Base-by-base conservation (phyloP, 1,139 yeast genomes). In the Lodderomyces beijingensis region DNA sequence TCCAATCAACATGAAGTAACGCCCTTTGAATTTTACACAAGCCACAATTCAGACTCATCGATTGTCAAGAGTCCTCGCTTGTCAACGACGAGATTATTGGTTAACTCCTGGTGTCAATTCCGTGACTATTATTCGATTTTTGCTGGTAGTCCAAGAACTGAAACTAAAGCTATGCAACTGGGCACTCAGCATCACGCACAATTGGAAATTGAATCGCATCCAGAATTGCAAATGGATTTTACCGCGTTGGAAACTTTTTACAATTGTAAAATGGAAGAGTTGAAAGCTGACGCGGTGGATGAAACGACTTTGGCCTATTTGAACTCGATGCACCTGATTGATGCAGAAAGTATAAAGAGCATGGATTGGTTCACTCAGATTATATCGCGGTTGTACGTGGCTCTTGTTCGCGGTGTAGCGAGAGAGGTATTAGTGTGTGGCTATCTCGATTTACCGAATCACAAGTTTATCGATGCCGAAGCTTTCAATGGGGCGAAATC, bases 341-440 rank as follows among this genome's bases (percentile, higher is more conserved):
- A 22, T 9, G 6, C n/a, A 16, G 37, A 30, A 18, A 45, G 59
- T 33, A 35, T 41, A 6, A 38, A 62, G 28, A 64, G 65, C 1
- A 40, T 40, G 4, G 54, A 49, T 7, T 62, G 74, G 72, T 44
- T 55, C 14, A 58, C 56, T 17, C 52, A 53, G 26, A 49, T 60
- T 1, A 51, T 65, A 2, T 41, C 41, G 14, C 53, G 70, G 26
- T 39, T 77, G 18, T 47, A 59, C 14, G 53, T 57, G 11, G 49
- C 79, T 15, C 50, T 75, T 11, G 44, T 55, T 4, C 53, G 52
- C 7, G 77, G 83, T 0, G 70, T 70, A 37, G 77, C 83, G 2
- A 59, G 88, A 40, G 89, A 82, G 47, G 50, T 81, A 4, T 51
- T 76, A 33, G 68, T 77, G 4, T 82, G 78, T 50, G 74, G 74